Evolutionary conservation across 805 yeast genomes (phyloP), one percentile per base, ranked within the genome.

Genomic region (Yarrowia osloensis): DNA sequence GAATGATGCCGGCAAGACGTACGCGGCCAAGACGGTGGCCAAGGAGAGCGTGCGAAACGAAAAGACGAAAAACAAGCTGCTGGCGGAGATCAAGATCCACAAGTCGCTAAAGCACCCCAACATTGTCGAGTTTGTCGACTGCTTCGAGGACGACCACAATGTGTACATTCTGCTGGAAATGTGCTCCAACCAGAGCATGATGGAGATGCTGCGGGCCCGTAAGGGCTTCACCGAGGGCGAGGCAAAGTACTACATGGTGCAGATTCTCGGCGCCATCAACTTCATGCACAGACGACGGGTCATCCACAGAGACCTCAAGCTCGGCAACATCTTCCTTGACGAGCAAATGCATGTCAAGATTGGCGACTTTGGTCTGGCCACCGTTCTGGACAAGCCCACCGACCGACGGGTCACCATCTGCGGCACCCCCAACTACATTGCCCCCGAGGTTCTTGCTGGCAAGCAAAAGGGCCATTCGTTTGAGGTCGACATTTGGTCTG

Each of bases 341-440:
- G 90, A 91, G 11, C 84, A 90, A 55, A 95, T 94, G 97, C 91
- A 92, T 77, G 84, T 94, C 74, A 95, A 95, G 77, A 89, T 95
- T 69, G 99, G 99, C 70, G 99, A 95, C 77, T 95, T 95, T 79
- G 99, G 99, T 35, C 83, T 95, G 69, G 99, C 99, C n/a, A 92
- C 98, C 0, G 89, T 91, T n/a, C 82, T 95, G 69, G 89, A 89
- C 49, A 81, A 85, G 24, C 81, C 84, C 33, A 84, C 83, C 68
- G 90, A 90, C 62, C 86, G 94, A 71, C 91, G 94, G 74, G 90
- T 88, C 76, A 94, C 99, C 50, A 91, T 95, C 67, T 95, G 99
- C 78, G 99, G 99, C 66, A 95, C 99, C 26, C 99, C 99, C 69
- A 95, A 95, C 79, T 95, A 95, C 77, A 95, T 95, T 75, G 98